phyloP scores from a whole-genome alignment of 306 rosid species.

The Parietaria judaica region DNA sequence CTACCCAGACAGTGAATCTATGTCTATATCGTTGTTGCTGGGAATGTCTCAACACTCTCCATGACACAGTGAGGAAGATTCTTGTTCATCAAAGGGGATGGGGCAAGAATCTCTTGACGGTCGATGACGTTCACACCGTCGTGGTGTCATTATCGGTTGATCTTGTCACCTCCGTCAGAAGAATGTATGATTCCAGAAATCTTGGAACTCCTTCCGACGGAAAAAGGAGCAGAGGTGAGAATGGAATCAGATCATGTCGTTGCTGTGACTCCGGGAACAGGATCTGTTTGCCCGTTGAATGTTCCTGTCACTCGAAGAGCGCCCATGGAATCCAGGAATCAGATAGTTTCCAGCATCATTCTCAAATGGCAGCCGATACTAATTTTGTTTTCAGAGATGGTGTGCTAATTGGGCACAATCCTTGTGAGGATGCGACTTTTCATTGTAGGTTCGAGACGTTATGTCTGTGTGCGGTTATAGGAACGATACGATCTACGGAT shows the following conservation, averaged over 20 bases:
- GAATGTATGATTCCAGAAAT: conserved; percentile 29
- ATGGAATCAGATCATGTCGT: conserved; percentile 24
- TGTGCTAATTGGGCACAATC: conserved; percentile 54
- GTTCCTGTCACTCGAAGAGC: conserved; percentile 49
- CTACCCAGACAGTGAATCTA: conserved; percentile 28
- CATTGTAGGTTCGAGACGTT: conserved; percentile 84
- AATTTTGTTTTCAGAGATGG: conserved; percentile 75
- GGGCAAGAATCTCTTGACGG: conserved; percentile 33
- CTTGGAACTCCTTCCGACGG: conserved; percentile 9
- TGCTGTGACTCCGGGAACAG: conserved; percentile 24
- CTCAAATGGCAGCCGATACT: conserved; percentile 27
- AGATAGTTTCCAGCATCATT: conserved; percentile 12
- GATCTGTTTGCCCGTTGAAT: conserved; percentile 37
- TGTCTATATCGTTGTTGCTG: conserved; percentile 74
- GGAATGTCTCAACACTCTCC: conserved; percentile 44
- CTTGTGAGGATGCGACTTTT: conserved; percentile 40
- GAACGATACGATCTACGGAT: conserved; percentile 48
- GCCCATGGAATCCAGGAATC: conserved; percentile 18
- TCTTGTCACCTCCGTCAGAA: conserved; percentile 58
- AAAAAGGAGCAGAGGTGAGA: conserved; percentile 21
- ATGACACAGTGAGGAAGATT: conserved; percentile 30
- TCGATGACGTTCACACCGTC: conserved; percentile 68
- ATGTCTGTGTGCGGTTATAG: conserved; percentile 79
- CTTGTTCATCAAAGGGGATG: conserved; percentile 31
- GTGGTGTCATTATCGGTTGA: conserved; percentile 63